Conservation (phyloP, 2,329 filamentous ascomycete species). For the Clonostachys rosea region DNA sequence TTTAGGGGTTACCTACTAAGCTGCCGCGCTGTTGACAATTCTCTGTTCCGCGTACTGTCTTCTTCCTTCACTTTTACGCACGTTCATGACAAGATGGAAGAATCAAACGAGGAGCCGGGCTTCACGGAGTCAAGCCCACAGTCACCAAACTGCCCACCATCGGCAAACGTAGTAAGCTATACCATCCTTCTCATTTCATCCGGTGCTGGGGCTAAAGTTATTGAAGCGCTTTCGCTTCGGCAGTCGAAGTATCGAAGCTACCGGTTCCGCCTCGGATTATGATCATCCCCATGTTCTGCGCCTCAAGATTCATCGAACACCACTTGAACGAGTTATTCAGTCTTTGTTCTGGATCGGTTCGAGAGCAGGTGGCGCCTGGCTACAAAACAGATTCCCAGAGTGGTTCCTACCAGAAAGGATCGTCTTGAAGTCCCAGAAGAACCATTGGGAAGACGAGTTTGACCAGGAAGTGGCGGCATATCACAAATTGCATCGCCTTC, state of each 20-base stretch:
- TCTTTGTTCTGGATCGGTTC: not conserved
- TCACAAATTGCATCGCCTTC: conserved; percentile 1
- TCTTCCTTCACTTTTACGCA: no score
- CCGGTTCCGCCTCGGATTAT: not conserved
- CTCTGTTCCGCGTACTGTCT: no score
- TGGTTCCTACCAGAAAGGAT: conserved; percentile 6
- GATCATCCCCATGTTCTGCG: not conserved
- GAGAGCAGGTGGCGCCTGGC: not conserved
- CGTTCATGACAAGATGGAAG: no score
- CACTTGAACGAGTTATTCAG: not conserved
- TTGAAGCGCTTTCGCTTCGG: not conserved
- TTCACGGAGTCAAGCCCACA: no score
- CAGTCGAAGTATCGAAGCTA: not conserved
- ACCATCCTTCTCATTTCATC: no score
- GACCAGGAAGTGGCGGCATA: conserved; percentile 9
- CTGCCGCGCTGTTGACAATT: no score
- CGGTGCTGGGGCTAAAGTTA: no score
- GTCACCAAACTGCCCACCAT: no score
- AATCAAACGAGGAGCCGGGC: no score
- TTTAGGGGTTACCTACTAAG: no score
- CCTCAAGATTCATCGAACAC: not conserved
- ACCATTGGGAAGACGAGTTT: conserved; percentile 8
- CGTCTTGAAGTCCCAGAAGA: conserved; percentile 8
- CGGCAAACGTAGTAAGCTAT: no score
- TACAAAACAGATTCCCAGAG: not conserved